Conservation (phyloP, 139 green algal genomes). For the Picochlorum sp. region DNA sequence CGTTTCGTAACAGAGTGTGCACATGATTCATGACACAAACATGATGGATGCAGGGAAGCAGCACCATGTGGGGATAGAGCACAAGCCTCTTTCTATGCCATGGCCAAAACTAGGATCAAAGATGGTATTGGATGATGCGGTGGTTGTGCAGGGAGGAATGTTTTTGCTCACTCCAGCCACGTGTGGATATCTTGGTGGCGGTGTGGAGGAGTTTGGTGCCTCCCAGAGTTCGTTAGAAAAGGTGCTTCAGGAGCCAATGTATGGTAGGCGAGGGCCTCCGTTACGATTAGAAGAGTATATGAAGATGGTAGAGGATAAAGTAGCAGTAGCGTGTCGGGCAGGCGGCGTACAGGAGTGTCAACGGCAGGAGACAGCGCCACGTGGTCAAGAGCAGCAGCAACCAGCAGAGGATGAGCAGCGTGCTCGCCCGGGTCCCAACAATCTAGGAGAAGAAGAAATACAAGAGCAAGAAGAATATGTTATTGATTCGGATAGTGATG, state of each 20-base stretch:
- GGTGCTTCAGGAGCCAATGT: constrained; percentile 22
- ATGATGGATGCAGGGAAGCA: neutral
- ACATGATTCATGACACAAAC: too few species aligned
- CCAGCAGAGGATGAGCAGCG: too few species aligned
- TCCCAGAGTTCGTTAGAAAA: constrained; percentile 25
- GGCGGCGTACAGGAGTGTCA: neutral
- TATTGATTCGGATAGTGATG: constrained; percentile 3
- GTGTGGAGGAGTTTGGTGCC: constrained; percentile 41
- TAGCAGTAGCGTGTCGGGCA: neutral
- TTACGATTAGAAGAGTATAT: constrained; percentile 10
- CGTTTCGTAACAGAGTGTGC: too few species aligned
- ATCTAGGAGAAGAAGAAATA: neutral
- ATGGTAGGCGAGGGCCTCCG: constrained; percentile 15
- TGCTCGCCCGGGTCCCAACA: too few species aligned
- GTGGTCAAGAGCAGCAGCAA: too few species aligned
- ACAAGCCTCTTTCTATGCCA: neutral
- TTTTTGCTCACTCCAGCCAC: constrained; percentile 59
- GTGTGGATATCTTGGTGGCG: constrained; percentile 43
- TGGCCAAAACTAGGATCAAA: neutral
- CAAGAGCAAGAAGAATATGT: neutral
- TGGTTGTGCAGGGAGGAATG: constrained; percentile 30
- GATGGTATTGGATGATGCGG: neutral
- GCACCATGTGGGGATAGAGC: neutral
- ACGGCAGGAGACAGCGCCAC: neutral
- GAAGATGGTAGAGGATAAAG: neutral